Evolutionary conservation across 768 basidiomycete species (phyloP), one percentile per base, ranked within the genome.

Genomic region (Dacryopinax spathularia): DNA sequence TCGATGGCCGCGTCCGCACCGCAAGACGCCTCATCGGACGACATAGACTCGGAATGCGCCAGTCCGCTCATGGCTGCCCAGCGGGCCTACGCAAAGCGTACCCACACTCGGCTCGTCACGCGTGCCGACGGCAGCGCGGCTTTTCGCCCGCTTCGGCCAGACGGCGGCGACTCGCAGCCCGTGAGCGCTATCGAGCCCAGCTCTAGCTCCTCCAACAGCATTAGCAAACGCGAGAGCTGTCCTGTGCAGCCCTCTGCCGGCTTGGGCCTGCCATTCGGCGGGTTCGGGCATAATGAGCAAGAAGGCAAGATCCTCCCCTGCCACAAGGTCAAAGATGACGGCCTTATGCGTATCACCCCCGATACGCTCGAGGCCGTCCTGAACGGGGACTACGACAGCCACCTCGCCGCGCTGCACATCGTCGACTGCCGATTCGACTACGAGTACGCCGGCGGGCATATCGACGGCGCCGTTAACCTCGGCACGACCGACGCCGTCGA

Each of bases 381-480:
- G 33, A 82, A 85, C 59, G 94, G 95, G 25, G 78, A 75, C 67
- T 97, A 83, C 74, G 75, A 82, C 60, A 71, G 80, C 20, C 75
- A 81, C 65, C 84, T 95, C 63, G 78, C 80, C 36, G 78, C 83
- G 48, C 96, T 79, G 73, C 81, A 88, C 68, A 75, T 99, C 64
- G 87, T 99, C 68, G 96, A 99, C 75, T 98, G 96, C 74, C 88
- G 96, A 41, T 99, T 98, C 74, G 91, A 92, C 66, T 99, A 96
- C 71, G 96, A 99, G 75, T 97, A 86, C 73, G 79, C 80, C 60
- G 96, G 96, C 9, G 96, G 96, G 0, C 96, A 98, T 76, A 84
- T 98, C 67, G 82, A 83, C 10, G 89, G 92, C 15, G 94, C 96
- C 6, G 79, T 93, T 72, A 98, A 97, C 73, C 84, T 98, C 70